These are phyloP conservation scores for Nakaseomyces glabratus DNA, from an alignment of 1,139 yeast genomes.

Conservation along the genomic window DNA sequence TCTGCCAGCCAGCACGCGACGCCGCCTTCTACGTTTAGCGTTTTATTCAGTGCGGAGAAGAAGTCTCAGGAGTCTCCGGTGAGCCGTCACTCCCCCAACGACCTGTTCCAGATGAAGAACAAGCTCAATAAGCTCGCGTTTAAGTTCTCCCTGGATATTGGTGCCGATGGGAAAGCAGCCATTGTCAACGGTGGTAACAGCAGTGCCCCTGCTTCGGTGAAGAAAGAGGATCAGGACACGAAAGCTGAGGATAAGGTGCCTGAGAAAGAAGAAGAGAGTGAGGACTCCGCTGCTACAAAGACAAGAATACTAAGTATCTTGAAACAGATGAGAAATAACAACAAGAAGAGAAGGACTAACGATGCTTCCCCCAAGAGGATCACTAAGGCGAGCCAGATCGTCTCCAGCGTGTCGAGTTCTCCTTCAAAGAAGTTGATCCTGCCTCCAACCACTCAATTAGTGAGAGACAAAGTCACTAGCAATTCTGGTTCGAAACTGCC, in stretches of 20 bases:
- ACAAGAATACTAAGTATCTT: constrained; percentile 18
- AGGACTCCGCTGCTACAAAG: constrained; percentile 9
- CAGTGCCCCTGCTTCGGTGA: not conserved
- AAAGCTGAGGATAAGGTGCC: not conserved
- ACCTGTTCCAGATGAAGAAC: no score
- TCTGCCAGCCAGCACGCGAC: constrained; percentile 4
- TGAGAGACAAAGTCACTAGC: not conserved
- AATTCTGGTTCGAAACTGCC: constrained; percentile 4
- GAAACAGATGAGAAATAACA: constrained; percentile 21
- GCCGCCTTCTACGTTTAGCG: not conserved
- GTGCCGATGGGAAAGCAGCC: constrained; percentile 23
- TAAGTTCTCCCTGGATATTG: constrained; percentile 20
- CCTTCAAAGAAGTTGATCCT: constrained; percentile 1
- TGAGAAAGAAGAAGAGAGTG: not conserved
- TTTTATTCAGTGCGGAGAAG: constrained; percentile 1
- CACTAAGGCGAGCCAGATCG: constrained; percentile 1
- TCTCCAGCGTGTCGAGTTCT: not conserved
- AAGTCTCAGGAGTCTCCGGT: constrained; percentile 6
- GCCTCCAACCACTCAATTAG: constrained; percentile 1
- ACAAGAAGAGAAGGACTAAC: constrained; percentile 1
- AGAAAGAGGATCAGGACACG: not conserved
- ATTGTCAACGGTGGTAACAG: constrained; percentile 9
- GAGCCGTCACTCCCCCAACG: constrained; percentile 2
- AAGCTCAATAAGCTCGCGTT: constrained; percentile 7
- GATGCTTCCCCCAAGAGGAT: constrained; percentile 4